These are phyloP conservation scores for Zelopaecilomyces penicillatus DNA, from an alignment of 2,329 filamentous ascomycete species.

Conservation along the genomic window DNA sequence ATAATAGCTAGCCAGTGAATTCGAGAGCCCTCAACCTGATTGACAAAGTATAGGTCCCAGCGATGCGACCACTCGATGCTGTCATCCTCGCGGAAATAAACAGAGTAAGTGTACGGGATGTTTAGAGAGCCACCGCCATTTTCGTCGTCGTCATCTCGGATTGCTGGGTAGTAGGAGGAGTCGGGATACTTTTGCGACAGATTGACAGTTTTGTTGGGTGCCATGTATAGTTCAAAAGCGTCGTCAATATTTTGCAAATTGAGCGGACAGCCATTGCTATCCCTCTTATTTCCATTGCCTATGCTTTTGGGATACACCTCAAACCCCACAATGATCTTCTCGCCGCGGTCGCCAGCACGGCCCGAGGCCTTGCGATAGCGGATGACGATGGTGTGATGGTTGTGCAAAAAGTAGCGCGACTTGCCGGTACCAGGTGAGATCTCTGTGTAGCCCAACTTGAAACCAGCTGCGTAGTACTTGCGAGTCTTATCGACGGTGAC, in stretches of 20 bases:
- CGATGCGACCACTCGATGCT: conserved; percentile 73
- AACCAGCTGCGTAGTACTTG: conserved; percentile 85
- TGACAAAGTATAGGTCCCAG: conserved; percentile 86
- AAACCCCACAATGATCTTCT: conserved; percentile 78
- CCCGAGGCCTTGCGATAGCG: conserved; percentile 67
- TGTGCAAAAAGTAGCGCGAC: conserved; percentile 69
- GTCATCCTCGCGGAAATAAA: conserved; percentile 80
- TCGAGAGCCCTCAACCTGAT: conserved; percentile 71
- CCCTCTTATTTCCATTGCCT: conserved; percentile 48
- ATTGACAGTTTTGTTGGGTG: conserved; percentile 51
- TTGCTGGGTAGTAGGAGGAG: conserved; percentile 46
- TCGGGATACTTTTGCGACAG: conserved; percentile 41
- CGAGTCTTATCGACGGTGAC: conserved; percentile 74
- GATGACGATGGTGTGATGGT: conserved; percentile 79
- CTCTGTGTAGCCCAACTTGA: conserved; percentile 77
- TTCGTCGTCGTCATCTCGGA: conserved; percentile 41
- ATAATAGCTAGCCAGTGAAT: conserved; percentile 86
- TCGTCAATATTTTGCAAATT: conserved; percentile 55
- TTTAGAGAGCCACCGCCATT: conserved; percentile 59
- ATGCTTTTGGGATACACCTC: conserved; percentile 87
- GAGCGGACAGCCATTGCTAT: conserved; percentile 57
- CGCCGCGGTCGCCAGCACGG: conserved; percentile 57
- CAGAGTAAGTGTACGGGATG: conserved; percentile 81
- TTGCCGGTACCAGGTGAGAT: conserved; percentile 49
- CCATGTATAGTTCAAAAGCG: conserved; percentile 61